phyloP scores from a whole-genome alignment of 2,329 filamentous ascomycete genomes.

The Arachnomyces sp. region DNA sequence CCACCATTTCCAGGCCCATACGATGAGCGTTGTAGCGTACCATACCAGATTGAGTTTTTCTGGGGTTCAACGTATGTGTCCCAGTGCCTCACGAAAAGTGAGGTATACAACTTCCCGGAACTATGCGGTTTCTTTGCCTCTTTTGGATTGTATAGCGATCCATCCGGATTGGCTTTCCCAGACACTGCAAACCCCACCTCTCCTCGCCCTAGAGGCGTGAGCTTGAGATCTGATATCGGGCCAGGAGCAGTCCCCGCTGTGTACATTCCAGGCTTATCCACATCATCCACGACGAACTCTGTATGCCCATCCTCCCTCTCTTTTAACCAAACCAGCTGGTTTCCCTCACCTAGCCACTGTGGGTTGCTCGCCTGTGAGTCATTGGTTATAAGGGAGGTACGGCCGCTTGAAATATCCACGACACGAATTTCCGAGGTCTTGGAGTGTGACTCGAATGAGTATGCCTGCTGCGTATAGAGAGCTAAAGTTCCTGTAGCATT shows the following conservation, averaged over 20 bases:
- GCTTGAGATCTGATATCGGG: slow-evolving; percentile 39
- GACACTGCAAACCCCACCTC: slow-evolving; percentile 40
- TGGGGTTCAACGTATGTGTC: slow-evolving; percentile 44
- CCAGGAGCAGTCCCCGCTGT: slow-evolving; percentile 40
- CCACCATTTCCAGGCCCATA: slow-evolving; percentile 31
- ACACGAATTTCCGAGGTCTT: slow-evolving; percentile 41
- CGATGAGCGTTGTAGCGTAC: slow-evolving; percentile 35
- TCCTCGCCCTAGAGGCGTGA: slow-evolving; percentile 34
- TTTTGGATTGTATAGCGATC: slow-evolving; percentile 43
- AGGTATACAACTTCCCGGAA: slow-evolving; percentile 43
- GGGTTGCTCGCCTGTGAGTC: slow-evolving; percentile 39
- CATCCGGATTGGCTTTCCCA: slow-evolving; percentile 42
- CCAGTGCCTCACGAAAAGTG: slow-evolving; percentile 48
- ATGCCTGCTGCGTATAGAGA: slow-evolving; percentile 42
- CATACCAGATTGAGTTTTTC: slow-evolving; percentile 44
- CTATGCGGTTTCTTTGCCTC: slow-evolving; percentile 40
- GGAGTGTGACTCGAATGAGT: slow-evolving; percentile 43
- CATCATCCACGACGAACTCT: slow-evolving; percentile 37
- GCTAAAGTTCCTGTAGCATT: slow-evolving; percentile 40
- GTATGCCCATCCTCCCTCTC: slow-evolving; percentile 40
- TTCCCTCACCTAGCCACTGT: slow-evolving; percentile 38
- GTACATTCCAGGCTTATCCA: slow-evolving; percentile 29
- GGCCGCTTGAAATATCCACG: slow-evolving; percentile 35
- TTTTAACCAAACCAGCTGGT: slow-evolving; percentile 42
- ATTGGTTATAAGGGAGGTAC: slow-evolving; percentile 36